Conservation (phyloP, 257 asterid species). For the Parsonsia alboflavescens region DNA sequence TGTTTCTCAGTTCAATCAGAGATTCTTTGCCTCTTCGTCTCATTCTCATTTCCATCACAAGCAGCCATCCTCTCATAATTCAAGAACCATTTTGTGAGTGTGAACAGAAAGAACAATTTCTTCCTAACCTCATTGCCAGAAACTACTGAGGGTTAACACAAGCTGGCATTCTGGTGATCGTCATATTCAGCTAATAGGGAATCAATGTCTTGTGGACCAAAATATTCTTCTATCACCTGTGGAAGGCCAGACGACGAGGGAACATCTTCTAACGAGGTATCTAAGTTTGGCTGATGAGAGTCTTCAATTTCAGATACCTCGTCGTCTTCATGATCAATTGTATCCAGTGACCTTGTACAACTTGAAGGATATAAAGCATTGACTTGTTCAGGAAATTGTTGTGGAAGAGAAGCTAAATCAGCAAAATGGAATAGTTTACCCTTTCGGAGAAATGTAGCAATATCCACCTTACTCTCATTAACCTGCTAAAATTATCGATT, state of each 20-base stretch:
- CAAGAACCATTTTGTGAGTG: constrained; percentile 7
- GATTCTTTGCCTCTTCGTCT: constrained; percentile 1
- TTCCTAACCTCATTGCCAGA: background rate
- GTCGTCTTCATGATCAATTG: background rate
- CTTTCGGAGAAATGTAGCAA: background rate
- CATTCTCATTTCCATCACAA: background rate
- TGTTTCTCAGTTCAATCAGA: background rate
- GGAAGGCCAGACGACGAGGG: background rate
- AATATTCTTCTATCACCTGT: background rate
- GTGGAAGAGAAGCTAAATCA: constrained; percentile 1
- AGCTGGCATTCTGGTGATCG: background rate
- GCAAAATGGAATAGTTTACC: background rate
- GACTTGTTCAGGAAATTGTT: background rate
- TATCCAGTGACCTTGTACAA: background rate
- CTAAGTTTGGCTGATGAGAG: background rate
- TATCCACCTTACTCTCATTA: background rate
- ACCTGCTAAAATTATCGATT: background rate
- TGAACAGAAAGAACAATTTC: background rate
- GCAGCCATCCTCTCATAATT: background rate
- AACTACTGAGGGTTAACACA: background rate
- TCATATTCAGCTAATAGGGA: background rate
- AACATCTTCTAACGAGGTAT: background rate
- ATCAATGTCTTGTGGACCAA: background rate
- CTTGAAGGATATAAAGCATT: background rate
- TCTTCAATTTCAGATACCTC: background rate